Percentiles rank a stretch among this genome's conserved stretches.
phyloP scores from a whole-genome alignment of 2,329 filamentous ascomycete genomes.

The Fusarium guadeloupense region DNA sequence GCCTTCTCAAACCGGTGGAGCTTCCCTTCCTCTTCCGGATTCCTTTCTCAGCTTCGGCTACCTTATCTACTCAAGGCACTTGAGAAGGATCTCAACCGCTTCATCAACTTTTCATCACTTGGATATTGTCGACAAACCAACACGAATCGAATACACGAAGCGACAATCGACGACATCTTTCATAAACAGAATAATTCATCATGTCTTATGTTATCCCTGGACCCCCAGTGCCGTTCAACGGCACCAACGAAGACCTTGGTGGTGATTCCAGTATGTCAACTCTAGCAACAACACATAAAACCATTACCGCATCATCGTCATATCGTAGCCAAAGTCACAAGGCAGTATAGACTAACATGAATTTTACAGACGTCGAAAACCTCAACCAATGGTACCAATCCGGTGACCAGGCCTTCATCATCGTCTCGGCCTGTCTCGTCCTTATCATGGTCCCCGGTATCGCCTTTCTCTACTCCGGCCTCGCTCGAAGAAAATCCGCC shows the following conservation, averaged over 20 bases:
- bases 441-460: constrained; percentile 97
- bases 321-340: background rate
- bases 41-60: constrained; percentile 9
- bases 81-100: constrained; percentile 9
- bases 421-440: constrained; percentile 90
- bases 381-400: constrained; percentile 95
- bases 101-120: background rate
- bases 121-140: background rate
- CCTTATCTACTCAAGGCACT: background rate
- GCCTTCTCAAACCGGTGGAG: constrained; percentile 16
- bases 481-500: constrained; percentile 96
- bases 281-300: background rate
- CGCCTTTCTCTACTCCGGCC: constrained; percentile 95
- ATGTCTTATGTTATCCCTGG: constrained; percentile 71
- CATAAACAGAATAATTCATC: constrained; percentile 29
- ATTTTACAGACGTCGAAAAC: constrained; percentile 75
- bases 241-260: constrained; percentile 70
- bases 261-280: constrained; percentile 77
- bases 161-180: constrained; percentile 4
- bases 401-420: constrained; percentile 93
- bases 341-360: background rate
- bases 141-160: constrained; percentile 14
- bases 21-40: constrained; percentile 20
- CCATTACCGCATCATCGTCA: background rate
- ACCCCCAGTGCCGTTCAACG: constrained; percentile 68